These are phyloP conservation scores for Fragilaria crotonensis DNA, from an alignment of 108 stramenopile species.

Conservation along the genomic window DNA sequence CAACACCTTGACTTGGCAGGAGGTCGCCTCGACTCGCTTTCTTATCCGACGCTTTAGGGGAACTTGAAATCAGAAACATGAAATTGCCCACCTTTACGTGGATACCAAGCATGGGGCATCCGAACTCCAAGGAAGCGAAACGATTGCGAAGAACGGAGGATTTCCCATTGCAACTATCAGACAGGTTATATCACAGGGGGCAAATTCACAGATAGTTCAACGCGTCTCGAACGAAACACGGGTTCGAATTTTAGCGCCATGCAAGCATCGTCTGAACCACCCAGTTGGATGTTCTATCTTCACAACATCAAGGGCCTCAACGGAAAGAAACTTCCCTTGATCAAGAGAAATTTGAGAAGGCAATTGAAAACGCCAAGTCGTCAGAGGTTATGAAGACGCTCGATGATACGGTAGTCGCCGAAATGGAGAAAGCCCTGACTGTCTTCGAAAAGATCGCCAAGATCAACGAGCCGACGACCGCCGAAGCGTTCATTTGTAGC, in stretches of 20 bases:
- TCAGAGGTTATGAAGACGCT: neutral
- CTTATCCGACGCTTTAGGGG: constrained; percentile 64
- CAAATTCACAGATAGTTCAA: neutral
- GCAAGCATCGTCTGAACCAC: constrained; percentile 28
- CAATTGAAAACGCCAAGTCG: constrained; percentile 17
- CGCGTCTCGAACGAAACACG: neutral
- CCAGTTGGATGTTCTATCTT: constrained; percentile 62
- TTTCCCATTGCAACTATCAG: constrained; percentile 47
- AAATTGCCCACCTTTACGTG: constrained; percentile 61
- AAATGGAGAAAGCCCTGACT: constrained; percentile 35
- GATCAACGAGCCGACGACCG: constrained; percentile 1
- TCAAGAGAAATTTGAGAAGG: constrained; percentile 19
- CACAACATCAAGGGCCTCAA: constrained; percentile 45
- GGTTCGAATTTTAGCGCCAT: constrained; percentile 40
- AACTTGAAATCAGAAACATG: constrained; percentile 61
- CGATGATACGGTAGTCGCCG: neutral
- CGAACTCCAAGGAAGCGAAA: constrained; percentile 82
- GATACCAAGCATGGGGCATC: constrained; percentile 77
- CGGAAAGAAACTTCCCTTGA: neutral
- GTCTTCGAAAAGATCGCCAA: constrained; percentile 10
- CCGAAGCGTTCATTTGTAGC: neutral
- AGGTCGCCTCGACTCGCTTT: constrained; percentile 69
- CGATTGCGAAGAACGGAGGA: constrained; percentile 69
- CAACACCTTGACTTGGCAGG: constrained; percentile 71
- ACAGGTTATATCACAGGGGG: constrained; percentile 29